Conservation (phyloP, 371 early-diverging fungal species). For the Nematocida sp. region DNA sequence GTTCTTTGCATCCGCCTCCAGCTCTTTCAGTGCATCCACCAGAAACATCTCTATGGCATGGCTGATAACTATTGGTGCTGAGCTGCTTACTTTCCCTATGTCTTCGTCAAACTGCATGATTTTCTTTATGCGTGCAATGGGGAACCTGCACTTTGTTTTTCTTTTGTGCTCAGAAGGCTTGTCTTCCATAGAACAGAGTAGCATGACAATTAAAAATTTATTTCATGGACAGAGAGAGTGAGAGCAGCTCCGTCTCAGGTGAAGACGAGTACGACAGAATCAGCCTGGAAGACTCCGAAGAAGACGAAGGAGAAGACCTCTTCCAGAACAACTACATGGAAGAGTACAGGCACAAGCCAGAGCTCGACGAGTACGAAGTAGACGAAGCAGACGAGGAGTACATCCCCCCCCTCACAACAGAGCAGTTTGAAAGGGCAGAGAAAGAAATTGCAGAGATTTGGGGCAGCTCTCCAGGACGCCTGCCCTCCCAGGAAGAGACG, state of each 20-base stretch:
- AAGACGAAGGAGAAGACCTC: constrained; percentile 19
- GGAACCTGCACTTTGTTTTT: constrained; percentile 63
- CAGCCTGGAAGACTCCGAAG: constrained; percentile 13
- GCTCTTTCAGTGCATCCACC: constrained; percentile 41
- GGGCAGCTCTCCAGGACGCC: background rate
- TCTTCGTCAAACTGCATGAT: constrained; percentile 99
- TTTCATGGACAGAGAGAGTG: constrained; percentile 20
- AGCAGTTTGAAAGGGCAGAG: constrained; percentile 35
- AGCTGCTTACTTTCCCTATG: constrained; percentile 95
- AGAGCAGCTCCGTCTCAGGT: background rate
- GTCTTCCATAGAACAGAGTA: background rate
- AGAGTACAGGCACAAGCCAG: constrained; percentile 42
- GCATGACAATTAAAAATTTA: constrained; percentile 22
- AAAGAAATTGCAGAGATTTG: constrained; percentile 16
- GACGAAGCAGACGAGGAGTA: constrained; percentile 44
- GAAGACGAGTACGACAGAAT: constrained; percentile 15
- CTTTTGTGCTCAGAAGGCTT: constrained; percentile 45
- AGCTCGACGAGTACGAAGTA: constrained; percentile 33
- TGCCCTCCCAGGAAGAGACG: background rate
- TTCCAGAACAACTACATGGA: constrained; percentile 17
- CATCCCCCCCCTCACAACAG: constrained; percentile 7
- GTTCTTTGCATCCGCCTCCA: constrained; percentile 45
- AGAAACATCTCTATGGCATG: constrained; percentile 66
- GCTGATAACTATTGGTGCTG: constrained; percentile 89
- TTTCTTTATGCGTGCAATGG: constrained; percentile 86